phyloP scores from a whole-genome alignment of 495 filamentous ascomycete species.

The Aspergillus biplanus region DNA sequence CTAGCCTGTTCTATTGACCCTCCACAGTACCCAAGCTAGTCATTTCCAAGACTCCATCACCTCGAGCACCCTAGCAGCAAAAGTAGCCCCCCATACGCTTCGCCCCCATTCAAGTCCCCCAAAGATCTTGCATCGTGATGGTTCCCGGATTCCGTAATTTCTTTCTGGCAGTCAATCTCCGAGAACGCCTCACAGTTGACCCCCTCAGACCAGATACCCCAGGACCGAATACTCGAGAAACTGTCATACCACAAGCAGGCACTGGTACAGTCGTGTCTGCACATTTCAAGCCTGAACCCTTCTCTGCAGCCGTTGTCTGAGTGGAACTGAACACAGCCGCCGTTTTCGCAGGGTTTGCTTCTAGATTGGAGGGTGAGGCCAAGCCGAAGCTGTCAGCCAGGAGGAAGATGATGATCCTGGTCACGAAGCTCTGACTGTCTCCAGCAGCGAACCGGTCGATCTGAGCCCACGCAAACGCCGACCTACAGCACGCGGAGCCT shows the following conservation, averaged over 20 bases:
- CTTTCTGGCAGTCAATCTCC: background rate
- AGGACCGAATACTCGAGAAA: background rate
- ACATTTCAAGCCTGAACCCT: background rate
- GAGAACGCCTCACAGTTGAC: background rate
- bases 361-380: background rate
- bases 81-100: background rate
- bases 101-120: background rate
- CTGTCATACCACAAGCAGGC: background rate
- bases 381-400: background rate
- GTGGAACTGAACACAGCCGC: background rate
- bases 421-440: background rate
- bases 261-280: background rate
- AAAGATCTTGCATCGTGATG: background rate
- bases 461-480: no score
- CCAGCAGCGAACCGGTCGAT: no score
- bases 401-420: background rate
- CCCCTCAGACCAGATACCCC: background rate
- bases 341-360: background rate
- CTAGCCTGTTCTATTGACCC: no score
- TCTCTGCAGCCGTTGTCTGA: background rate
- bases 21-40: no score
- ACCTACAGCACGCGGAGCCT: no score
- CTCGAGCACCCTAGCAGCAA: background rate
- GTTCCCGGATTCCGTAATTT: background rate
- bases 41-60: no score